A percentile compares a stretch with the other conserved stretches of the same genome.
phyloP scores from a whole-genome alignment of 768 basidiomycete species.

The Mycena albidolilacea region DNA sequence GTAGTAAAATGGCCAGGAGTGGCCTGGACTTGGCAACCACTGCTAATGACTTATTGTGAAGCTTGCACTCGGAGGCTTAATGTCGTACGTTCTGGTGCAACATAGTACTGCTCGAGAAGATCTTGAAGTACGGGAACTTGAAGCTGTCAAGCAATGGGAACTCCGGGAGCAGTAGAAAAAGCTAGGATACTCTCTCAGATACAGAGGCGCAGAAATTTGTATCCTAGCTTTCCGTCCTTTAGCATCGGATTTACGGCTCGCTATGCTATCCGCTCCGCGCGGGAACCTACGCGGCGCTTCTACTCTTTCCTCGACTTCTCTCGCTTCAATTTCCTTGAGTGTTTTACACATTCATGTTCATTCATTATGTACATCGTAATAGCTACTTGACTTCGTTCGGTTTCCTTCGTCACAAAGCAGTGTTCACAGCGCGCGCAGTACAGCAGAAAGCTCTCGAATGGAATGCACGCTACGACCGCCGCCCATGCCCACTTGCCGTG shows the following conservation, averaged over 20 bases:
- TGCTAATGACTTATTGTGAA: too few relatives aligned
- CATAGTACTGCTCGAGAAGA: too few relatives aligned
- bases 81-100: too few relatives aligned
- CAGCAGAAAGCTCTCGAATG: constrained; percentile 2
- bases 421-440: constrained; percentile 8
- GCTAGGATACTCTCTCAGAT: too few relatives aligned
- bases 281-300: constrained; percentile 3
- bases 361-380: constrained; percentile 23
- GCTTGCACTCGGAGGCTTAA: too few relatives aligned
- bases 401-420: not conserved
- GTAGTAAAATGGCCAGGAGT: too few relatives aligned
- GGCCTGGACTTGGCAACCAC: too few relatives aligned
- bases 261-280: constrained; percentile 8
- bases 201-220: too few relatives aligned
- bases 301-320: not conserved
- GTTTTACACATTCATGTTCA: constrained; percentile 15
- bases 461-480: constrained; percentile 2
- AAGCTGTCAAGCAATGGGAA: too few relatives aligned
- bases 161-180: too few relatives aligned
- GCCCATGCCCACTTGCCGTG: constrained; percentile 4
- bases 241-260: constrained; percentile 4
- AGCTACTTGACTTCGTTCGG: not conserved
- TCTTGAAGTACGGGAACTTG: too few relatives aligned
- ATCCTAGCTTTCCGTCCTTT: constrained; percentile 11
- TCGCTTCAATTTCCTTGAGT: not conserved